These are phyloP conservation scores for Populus hybrid DNA, from an alignment of 441 rosid genomes.

Conservation along the genomic window DNA sequence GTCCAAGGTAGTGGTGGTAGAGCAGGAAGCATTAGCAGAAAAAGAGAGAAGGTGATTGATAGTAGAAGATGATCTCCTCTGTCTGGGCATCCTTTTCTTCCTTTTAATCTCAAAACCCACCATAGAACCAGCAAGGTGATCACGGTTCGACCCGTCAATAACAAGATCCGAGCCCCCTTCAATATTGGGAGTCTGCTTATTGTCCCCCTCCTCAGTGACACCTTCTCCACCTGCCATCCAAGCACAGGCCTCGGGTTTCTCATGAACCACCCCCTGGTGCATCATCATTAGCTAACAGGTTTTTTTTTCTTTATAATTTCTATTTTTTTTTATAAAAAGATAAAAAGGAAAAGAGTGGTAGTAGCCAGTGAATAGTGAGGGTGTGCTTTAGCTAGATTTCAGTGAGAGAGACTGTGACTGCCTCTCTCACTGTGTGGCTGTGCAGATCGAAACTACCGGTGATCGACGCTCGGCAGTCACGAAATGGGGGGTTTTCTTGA, in stretches of 20 bases:
- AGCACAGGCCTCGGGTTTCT: conserved; percentile 57
- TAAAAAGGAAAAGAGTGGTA: conserved; percentile 18
- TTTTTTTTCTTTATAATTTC: background rate
- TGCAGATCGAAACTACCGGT: conserved; percentile 56
- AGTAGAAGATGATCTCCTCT: conserved; percentile 64
- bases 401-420: conserved; percentile 41
- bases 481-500: conserved; percentile 38
- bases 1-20: conserved; percentile 43
- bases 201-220: conserved; percentile 33
- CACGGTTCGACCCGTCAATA: conserved; percentile 24
- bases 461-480: conserved; percentile 74
- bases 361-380: background rate
- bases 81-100: conserved; percentile 90
- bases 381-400: conserved; percentile 56
- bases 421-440: conserved; percentile 27
- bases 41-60: conserved; percentile 48
- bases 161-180: conserved; percentile 28
- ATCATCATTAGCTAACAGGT: conserved; percentile 36
- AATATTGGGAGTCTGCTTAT: background rate
- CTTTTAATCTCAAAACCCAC: conserved; percentile 50
- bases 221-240: conserved; percentile 50
- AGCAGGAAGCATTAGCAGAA: conserved; percentile 20
- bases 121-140: conserved; percentile 35
- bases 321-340: conserved; percentile 5
- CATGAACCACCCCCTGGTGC: conserved; percentile 39